Evolutionary conservation across 208 protist species (phyloP).

Genomic region (Acanthamoeba triangularis): DNA sequence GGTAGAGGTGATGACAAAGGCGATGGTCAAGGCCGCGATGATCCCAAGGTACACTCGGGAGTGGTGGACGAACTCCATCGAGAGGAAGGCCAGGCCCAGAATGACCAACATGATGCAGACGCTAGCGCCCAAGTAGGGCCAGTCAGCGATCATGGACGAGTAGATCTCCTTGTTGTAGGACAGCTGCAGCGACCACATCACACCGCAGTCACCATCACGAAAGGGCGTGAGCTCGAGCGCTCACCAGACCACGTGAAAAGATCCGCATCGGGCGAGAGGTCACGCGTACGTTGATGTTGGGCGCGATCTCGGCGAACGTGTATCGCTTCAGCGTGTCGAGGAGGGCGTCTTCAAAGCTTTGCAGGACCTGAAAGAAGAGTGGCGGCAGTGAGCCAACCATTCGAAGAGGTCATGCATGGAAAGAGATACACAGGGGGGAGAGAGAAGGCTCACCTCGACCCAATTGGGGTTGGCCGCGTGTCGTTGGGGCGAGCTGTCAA

Average conservation of each 20-base stretch:
- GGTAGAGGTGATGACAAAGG: not conserved
- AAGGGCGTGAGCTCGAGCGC: not conserved
- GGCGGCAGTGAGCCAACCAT: not conserved
- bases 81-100: not conserved
- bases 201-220: not conserved
- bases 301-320: not conserved
- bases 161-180: conserved; percentile 51
- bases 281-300: conserved; percentile 20
- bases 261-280: not conserved
- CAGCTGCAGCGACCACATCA: not conserved
- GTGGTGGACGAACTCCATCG: not conserved
- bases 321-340: not conserved
- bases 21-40: not conserved
- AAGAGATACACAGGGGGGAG: not conserved
- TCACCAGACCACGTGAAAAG: too few species aligned
- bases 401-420: not conserved
- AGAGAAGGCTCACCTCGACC: not conserved
- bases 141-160: conserved; percentile 23
- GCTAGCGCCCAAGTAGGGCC: not conserved
- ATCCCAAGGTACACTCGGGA: not conserved
- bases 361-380: conserved; percentile 4
- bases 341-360: conserved; percentile 43
- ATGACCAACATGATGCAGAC: conserved; percentile 36
- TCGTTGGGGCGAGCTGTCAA: not conserved
- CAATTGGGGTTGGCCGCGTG: not conserved